Base-by-base conservation (phyloP, 139 green algal genomes). In the Chlorella sp. region DNA sequence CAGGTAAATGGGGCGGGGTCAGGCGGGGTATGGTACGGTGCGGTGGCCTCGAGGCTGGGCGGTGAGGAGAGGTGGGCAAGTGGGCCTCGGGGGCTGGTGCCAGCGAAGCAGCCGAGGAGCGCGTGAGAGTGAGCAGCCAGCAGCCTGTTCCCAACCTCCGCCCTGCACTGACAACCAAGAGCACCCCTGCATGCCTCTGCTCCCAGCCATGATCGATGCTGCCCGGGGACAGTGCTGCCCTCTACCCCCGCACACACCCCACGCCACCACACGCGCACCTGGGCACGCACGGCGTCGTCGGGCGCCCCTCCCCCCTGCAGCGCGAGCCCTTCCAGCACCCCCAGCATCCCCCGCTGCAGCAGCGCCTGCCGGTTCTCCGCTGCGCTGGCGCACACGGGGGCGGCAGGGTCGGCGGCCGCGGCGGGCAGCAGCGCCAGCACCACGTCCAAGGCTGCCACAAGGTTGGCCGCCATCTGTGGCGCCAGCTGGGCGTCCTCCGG, bases 291-390 rank as follows among this genome's bases (percentile, higher is more conserved):
- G 37, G 30, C 64, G 2, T 88, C 84, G 68, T 88, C 84, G 1
- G 66, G 37, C 40, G 42, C 64, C 15, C 84, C 84, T 26, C 84
- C 84, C 12, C 42, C 37, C 66, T 88, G 66, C 68, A 88, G 68
- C 39, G 68, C 84, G 66, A 88, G 68, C 66, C 28, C 84, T 30
- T 81, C 66, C 14, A 88, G 68, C 22, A 66, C 84, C 36, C 77
- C 84, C 84, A 88, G 24, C 68, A 81, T 22, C 11, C 84, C 84
- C 39, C 66, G 84, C 84, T 81, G 84, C 84, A 81, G 37, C 84
- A 88, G 68, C 68, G 68, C 84, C 84, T 88, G 66, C 66, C 84
- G 66, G 68, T 81, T 88, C n/a, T 64, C 84, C 60, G 66, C 84
- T 3, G 39, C 61, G 18, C 68, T 81, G 84, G 39, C 39, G 37